Evolutionary conservation across 202 grass and related monocot species (phyloP), one percentile per base, ranked within the genome.

Genomic region (Dendrocalamus latiflorus): DNA sequence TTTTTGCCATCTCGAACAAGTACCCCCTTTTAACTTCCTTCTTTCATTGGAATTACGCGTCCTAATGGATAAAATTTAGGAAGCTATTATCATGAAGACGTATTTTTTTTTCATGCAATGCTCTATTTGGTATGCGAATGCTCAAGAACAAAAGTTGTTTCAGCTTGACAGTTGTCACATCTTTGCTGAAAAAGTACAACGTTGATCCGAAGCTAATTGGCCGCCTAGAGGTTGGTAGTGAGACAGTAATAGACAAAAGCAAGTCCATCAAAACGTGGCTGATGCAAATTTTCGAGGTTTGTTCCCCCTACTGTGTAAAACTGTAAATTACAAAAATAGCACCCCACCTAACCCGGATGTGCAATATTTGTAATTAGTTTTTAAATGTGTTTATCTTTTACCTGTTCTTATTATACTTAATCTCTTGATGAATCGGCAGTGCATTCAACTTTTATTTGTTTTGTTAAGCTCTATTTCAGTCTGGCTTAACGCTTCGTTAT

Each of bases 171-270:
- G 89, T 87, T 56, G 85, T 90, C 61, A 90, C 83, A 34, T 92
- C 87, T 25, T 86, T 94, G 45, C 89, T 97, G 39, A 83, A 79
- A 64, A 97, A 97, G 64, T 94, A 89, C 83, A 66, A 94, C 9
- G 64, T 94, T 68, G 90, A 97, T 88, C 86, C 90, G 0, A 92
- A 86, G 69, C 68, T 83, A 43, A 92, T 97, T 74, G 89, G 94
- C 26, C 89, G 87, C 12, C 39, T 94, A 36, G 88, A 94, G 87
- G 89, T 97, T 82, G 94, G 94, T 42, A 97, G 89, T 25, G 91
- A 97, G 81, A 94, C 91, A 56, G 91, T 92, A 54, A 97, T 97
- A 83, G 91, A 97, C 88, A 94, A 97, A 86, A 97, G 94, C 88
- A 94, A 97, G 76, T 92, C 91, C 37, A 94, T 97, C 90, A 97